Evolutionary conservation across 139 green algal genomes (phyloP), one percentile per base, ranked within the genome.

Genomic region (Closterium sp.): DNA sequence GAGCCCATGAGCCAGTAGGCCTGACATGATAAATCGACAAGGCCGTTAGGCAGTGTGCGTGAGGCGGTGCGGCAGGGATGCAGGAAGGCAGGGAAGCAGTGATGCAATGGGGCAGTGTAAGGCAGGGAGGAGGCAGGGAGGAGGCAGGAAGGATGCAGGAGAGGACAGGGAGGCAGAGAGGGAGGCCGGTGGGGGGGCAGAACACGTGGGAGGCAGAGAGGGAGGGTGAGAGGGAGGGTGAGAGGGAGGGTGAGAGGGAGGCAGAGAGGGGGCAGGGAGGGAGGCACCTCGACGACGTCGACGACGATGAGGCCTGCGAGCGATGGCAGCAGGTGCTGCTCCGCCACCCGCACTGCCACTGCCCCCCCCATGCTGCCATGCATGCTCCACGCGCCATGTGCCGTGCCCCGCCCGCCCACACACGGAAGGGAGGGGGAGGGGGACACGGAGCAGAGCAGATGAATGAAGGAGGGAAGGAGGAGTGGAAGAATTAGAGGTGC

Each of bases 221-320:
- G n/a, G n/a, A n/a, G n/a, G n/a, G n/a, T n/a, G n/a, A n/a, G n/a
- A n/a, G n/a, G n/a, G n/a, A n/a, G n/a, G n/a, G n/a, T n/a, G n/a
- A n/a, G n/a, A n/a, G n/a, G n/a, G n/a, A n/a, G n/a, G n/a, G n/a
- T n/a, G n/a, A n/a, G n/a, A n/a, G n/a, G n/a, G n/a, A n/a, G n/a
- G n/a, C n/a, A n/a, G n/a, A n/a, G n/a, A n/a, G n/a, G n/a, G n/a
- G n/a, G n/a, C n/a, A n/a, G n/a, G n/a, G n/a, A n/a, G n/a, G n/a
- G 28, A 91, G 34, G 24, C 85, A 93, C 91, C 91, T 93, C 91
- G 22, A 93, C 91, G 19, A 93, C 91, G 45, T 93, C 91, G 13
- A 93, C 88, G 27, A 93, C 91, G 1, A 93, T n/a, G n/a, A 93
- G 88, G 31, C 88, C 91, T 22, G 91, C 91, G n/a, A 93, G 70